Percentiles rank a stretch among this genome's conserved stretches.
These are phyloP conservation scores for Camelina sativa DNA, from an alignment of 345 rosid genomes.

Conservation along the genomic window DNA sequence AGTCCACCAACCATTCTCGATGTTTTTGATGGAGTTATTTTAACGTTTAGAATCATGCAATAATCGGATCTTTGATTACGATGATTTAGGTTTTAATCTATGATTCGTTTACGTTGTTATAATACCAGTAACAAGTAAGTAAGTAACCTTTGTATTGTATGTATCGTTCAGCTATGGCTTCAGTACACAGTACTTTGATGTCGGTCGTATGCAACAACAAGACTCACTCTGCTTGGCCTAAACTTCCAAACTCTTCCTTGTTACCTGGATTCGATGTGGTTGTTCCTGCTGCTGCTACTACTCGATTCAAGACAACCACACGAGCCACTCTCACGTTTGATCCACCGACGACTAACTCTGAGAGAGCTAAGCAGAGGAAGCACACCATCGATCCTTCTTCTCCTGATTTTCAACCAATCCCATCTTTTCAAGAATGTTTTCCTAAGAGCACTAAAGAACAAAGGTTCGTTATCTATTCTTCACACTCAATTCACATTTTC, in stretches of 20 bases:
- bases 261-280: slow-evolving; percentile 63
- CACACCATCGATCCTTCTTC: slow-evolving; percentile 84
- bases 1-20: too few species aligned
- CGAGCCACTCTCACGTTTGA: slow-evolving; percentile 84
- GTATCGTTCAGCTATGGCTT: slow-evolving; percentile 59
- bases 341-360: slow-evolving; percentile 61
- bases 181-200: slow-evolving; percentile 59
- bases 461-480: slow-evolving; percentile 44
- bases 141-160: background rate
- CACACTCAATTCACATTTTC: background rate
- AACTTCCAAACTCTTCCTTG: slow-evolving; percentile 60
- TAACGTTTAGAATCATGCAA: too few species aligned
- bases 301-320: slow-evolving; percentile 50
- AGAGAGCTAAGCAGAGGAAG: slow-evolving; percentile 62
- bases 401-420: slow-evolving; percentile 89
- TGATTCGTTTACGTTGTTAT: too few species aligned
- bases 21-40: too few species aligned
- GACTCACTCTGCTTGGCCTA: slow-evolving; percentile 49
- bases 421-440: slow-evolving; percentile 90
- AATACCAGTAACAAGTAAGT: too few species aligned
- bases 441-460: slow-evolving; percentile 88
- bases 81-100: too few species aligned
- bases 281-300: slow-evolving; percentile 54
- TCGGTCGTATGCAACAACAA: slow-evolving; percentile 63
- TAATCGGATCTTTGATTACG: too few species aligned